Evolutionary conservation across 768 basidiomycete genomes (phyloP).

Genomic region (Suillus clintonianus): DNA sequence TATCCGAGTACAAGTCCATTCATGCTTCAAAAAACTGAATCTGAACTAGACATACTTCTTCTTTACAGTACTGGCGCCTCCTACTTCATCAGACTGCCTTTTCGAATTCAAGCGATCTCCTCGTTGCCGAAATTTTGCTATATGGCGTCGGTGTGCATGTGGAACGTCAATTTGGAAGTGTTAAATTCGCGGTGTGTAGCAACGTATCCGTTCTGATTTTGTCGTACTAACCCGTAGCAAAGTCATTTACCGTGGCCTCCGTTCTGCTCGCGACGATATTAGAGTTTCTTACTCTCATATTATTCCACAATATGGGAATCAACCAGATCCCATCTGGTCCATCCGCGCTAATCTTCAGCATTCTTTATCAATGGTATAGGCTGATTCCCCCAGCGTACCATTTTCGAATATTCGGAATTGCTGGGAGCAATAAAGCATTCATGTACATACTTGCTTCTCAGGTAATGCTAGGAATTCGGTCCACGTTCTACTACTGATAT

Average conservation of each 20-base stretch:
- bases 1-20: constrained; percentile 30
- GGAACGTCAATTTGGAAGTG: constrained; percentile 83
- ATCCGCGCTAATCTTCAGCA: constrained; percentile 72
- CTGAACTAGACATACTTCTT: constrained; percentile 31
- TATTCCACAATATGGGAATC: constrained; percentile 66
- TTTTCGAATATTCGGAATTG: constrained; percentile 73
- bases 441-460: constrained; percentile 71
- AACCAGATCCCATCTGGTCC: constrained; percentile 80
- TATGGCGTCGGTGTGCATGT: constrained; percentile 71
- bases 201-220: neutral
- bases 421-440: constrained; percentile 76
- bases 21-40: constrained; percentile 24
- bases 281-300: constrained; percentile 64
- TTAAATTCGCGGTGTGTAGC: constrained; percentile 79
- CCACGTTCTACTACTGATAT: constrained; percentile 11
- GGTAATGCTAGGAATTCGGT: constrained; percentile 38
- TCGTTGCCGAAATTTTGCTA: constrained; percentile 72
- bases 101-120: constrained; percentile 82
- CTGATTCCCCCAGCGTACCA: constrained; percentile 77
- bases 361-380: constrained; percentile 81
- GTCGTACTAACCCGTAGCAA: constrained; percentile 9
- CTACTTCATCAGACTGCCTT: constrained; percentile 73
- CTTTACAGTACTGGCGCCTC: constrained; percentile 82
- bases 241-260: constrained; percentile 82
- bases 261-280: constrained; percentile 64